These are phyloP conservation scores for Hordeum marinum DNA, from an alignment of 176 grass and related monocot genomes.

Conservation along the genomic window DNA sequence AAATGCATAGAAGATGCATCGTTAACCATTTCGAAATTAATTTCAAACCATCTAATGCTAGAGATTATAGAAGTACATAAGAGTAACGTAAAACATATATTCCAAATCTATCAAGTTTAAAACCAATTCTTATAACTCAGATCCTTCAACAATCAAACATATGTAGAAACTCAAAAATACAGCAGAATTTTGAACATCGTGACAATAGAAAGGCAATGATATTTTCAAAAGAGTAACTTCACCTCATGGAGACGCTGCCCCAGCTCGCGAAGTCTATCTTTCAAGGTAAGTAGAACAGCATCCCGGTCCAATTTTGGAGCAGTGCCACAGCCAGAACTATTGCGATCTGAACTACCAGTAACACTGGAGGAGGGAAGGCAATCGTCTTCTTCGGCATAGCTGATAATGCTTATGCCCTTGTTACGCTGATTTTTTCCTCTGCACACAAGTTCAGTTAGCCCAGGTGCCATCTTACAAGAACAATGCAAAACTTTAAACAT, in stretches of 20 bases:
- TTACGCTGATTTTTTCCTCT: conserved; percentile 65
- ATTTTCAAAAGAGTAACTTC: conserved; percentile 6
- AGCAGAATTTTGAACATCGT: neutral
- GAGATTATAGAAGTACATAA: neutral
- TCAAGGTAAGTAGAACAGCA: conserved; percentile 46
- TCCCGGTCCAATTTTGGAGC: conserved; percentile 40
- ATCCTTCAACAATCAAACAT: neutral
- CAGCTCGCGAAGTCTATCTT: conserved; percentile 57
- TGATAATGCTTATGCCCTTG: conserved; percentile 43
- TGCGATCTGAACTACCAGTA: conserved; percentile 31
- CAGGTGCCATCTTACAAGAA: conserved; percentile 19
- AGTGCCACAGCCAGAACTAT: conserved; percentile 38
- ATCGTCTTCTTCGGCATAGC: conserved; percentile 25
- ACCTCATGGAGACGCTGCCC: conserved; percentile 70
- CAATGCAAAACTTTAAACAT: neutral
- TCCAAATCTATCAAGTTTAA: conserved; percentile 1
- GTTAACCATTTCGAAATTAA: neutral
- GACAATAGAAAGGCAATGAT: neutral
- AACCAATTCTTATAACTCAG: conserved; percentile 1
- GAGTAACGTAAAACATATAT: neutral
- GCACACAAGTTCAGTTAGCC: conserved; percentile 37
- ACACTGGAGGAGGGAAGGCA: conserved; percentile 35
- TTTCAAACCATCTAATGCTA: neutral
- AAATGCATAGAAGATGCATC: neutral
- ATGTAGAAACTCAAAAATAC: neutral